Conservation (phyloP, 2,329 filamentous ascomycete species). For the Neoscytalidium dimidiatum region DNA sequence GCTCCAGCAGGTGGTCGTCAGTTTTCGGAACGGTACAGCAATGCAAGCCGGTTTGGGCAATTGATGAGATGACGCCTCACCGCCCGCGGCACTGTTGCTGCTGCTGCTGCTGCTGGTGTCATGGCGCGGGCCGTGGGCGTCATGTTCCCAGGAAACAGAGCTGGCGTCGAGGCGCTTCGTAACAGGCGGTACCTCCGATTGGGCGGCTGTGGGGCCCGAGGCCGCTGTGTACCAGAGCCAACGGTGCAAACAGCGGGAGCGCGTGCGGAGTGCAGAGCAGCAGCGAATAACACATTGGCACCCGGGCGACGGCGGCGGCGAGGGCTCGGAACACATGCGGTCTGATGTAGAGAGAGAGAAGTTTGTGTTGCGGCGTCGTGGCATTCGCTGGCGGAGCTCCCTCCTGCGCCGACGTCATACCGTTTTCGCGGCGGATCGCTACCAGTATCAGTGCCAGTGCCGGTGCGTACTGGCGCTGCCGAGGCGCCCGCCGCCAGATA, state of each 20-base stretch:
- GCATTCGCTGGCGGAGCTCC: neutral
- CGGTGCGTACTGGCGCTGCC: too few species aligned
- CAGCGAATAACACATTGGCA: neutral
- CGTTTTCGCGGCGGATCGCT: neutral
- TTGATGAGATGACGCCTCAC: conserved; percentile 9
- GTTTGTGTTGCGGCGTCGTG: neutral
- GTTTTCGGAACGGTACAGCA: conserved; percentile 6
- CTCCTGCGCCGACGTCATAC: conserved; percentile 12
- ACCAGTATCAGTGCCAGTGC: too few species aligned
- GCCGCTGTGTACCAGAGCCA: too few species aligned
- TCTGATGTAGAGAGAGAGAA: neutral
- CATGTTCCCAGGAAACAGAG: neutral
- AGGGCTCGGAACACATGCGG: neutral
- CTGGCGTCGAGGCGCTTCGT: too few species aligned
- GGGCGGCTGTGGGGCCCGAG: too few species aligned
- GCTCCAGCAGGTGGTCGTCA: neutral
- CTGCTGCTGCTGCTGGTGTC: neutral
- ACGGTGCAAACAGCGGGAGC: too few species aligned
- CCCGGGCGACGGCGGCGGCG: neutral
- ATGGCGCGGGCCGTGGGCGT: neutral
- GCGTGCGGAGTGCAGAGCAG: neutral
- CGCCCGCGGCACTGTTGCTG: too few species aligned
- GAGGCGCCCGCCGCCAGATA: conserved; percentile 5
- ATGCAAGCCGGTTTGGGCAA: neutral
- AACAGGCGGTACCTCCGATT: neutral